Evolutionary conservation across 257 asterid species (phyloP), one percentile per base, ranked within the genome.

Genomic region (Fraxinus quadrangulata): DNA sequence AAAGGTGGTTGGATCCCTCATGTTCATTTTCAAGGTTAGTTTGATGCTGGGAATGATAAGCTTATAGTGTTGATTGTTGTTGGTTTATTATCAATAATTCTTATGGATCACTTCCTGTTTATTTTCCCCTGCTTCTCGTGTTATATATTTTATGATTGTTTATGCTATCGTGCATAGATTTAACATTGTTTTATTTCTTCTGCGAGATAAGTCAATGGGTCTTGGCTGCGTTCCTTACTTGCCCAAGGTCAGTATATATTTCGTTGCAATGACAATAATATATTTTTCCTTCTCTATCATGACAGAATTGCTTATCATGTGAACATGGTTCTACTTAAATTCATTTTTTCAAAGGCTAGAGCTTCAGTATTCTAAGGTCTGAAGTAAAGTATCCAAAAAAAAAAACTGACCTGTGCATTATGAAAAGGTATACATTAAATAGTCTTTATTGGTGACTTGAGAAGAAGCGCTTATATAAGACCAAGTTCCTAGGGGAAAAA

Each of bases 1-100:
- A 83, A 96, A 92, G 87, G 99, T 96, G 84, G 97, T 96, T 36
- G 97, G 97, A 87, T 93, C 98, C 83, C 99, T 96, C 71, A 92
- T 93, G 88, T 93, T 96, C 88, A 93, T 96, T 85, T 93, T 93
- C 91, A 96, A 96, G 98, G 99, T 96, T 77, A 80, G 90, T 78
- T 70, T 34, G 47, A 31, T 75, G 68, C 51, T 21, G n/a, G 30
- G 66, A 70, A 73, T 76, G 47, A 24, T 21, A 12, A 66, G 61
- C 40, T 54, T 51, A 14, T 78, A 30, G 16, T 45, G 45, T 61
- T 37, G 24, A 51, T 70, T 31, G 7, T 77, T 69, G 71, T 69
- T 76, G 31, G 24, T 74, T 24, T 39, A n/a, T 39, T 23, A 26
- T 71, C 49, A 30, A 70, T 3, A 6, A 59, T 61, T 47, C 69